Percentiles rank a stretch among this genome's conserved stretches.
Evolutionary conservation across 257 asterid species (phyloP).

Genomic region (Mentha longifolia): DNA sequence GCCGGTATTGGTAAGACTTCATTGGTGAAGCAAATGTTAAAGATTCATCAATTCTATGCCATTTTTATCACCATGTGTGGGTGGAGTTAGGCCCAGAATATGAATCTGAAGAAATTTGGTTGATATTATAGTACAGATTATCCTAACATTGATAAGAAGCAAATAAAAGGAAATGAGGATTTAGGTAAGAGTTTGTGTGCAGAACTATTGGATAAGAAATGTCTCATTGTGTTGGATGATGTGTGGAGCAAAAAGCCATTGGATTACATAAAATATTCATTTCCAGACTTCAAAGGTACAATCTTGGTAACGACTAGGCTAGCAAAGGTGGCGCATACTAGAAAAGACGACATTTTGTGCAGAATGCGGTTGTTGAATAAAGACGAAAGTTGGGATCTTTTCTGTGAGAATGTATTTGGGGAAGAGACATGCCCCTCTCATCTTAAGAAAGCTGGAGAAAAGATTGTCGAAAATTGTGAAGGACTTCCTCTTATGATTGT

Average conservation of each 20-base stretch:
- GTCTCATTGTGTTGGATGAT: slow-evolving; percentile 9
- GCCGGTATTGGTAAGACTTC: slow-evolving; percentile 20
- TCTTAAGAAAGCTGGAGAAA: neutral
- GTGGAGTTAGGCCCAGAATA: neutral
- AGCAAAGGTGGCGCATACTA: neutral
- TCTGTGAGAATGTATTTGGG: neutral
- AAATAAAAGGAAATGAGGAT: neutral
- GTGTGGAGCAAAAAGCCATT: neutral
- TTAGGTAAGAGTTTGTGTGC: neutral
- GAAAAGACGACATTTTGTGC: neutral
- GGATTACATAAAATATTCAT: neutral
- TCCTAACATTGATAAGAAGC: neutral
- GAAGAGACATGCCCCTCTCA: neutral
- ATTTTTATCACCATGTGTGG: neutral
- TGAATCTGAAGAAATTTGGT: neutral
- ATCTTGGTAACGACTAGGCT: slow-evolving; percentile 3
- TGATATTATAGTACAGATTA: neutral
- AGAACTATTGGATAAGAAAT: neutral
- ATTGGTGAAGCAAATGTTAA: neutral
- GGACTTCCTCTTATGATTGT: slow-evolving; percentile 9
- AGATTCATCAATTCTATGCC: neutral
- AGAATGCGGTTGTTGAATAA: neutral
- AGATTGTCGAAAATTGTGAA: neutral
- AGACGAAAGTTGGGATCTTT: slow-evolving; percentile 7
- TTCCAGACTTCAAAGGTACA: neutral